Conservation (phyloP, 345 rosid genomes). For the Odontarrhena argentea region DNA sequence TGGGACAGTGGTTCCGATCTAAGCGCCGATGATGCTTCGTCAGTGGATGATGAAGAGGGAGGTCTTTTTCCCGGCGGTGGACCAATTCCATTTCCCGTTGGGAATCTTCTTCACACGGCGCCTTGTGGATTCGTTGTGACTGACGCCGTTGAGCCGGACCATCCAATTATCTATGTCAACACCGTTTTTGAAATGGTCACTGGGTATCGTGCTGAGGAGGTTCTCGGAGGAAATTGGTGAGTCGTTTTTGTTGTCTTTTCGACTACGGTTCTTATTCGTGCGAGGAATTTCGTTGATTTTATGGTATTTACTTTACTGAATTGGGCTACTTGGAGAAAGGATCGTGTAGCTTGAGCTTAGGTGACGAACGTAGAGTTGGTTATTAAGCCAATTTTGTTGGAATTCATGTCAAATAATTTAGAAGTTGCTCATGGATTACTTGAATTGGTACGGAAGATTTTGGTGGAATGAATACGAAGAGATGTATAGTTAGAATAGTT, state of each 20-base stretch:
- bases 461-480: slow-evolving; percentile 2
- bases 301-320: neutral
- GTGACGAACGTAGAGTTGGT: slow-evolving; percentile 12
- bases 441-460: neutral
- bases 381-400: neutral
- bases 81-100: slow-evolving; percentile 76
- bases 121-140: slow-evolving; percentile 87
- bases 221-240: slow-evolving; percentile 89
- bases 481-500: neutral
- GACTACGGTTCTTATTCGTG: slow-evolving; percentile 16
- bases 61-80: slow-evolving; percentile 53
- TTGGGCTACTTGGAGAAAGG: slow-evolving; percentile 2
- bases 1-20: slow-evolving; percentile 98
- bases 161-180: slow-evolving; percentile 82
- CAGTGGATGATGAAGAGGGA: slow-evolving; percentile 64
- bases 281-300: neutral
- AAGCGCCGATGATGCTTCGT: slow-evolving; percentile 54
- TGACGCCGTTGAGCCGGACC: slow-evolving; percentile 85
- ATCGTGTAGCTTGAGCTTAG: slow-evolving; percentile 16
- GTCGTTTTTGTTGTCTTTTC: slow-evolving; percentile 29
- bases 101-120: slow-evolving; percentile 64
- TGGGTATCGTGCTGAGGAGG: slow-evolving; percentile 89
- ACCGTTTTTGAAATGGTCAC: slow-evolving; percentile 85
- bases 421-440: slow-evolving; percentile 8
- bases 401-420: neutral